A percentile compares a stretch with the other conserved stretches of the same genome.
Conservation (phyloP, 805 yeast species). For the Ogataea corticis region DNA sequence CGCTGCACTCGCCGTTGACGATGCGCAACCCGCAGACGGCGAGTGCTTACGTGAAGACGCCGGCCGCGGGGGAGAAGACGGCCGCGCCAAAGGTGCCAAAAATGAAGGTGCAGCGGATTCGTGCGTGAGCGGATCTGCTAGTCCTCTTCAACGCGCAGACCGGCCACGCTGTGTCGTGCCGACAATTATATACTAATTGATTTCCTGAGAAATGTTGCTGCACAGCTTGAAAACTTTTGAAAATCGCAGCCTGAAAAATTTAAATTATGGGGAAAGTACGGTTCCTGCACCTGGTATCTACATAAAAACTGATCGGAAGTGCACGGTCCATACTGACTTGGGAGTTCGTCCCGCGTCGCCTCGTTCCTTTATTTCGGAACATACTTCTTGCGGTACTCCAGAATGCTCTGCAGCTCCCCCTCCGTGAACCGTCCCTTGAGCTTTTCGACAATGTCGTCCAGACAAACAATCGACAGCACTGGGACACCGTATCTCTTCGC, state of each 20-base stretch:
- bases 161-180: too few relatives aligned
- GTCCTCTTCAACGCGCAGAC: neutral
- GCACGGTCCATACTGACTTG: too few relatives aligned
- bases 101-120: slow-evolving; percentile 61
- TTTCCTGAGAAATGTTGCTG: too few relatives aligned
- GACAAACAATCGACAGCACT: slow-evolving; percentile 74
- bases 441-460: slow-evolving; percentile 71
- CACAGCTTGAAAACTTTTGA: too few relatives aligned
- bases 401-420: slow-evolving; percentile 58
- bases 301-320: too few relatives aligned
- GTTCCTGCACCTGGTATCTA: too few relatives aligned
- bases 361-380: slow-evolving; percentile 35
- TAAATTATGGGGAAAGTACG: too few relatives aligned
- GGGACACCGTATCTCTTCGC: slow-evolving; percentile 74
- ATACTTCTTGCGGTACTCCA: slow-evolving; percentile 55
- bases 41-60: slow-evolving; percentile 57
- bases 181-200: neutral
- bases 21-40: slow-evolving; percentile 85
- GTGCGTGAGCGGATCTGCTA: slow-evolving; percentile 28
- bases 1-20: slow-evolving; percentile 78
- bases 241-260: too few relatives aligned
- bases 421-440: slow-evolving; percentile 53
- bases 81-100: slow-evolving; percentile 46
- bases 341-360: too few relatives aligned
- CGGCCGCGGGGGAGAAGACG: slow-evolving; percentile 37